phyloP scores from a whole-genome alignment of 2,329 filamentous ascomycete species.

The Dactylellina haptotyla region DNA sequence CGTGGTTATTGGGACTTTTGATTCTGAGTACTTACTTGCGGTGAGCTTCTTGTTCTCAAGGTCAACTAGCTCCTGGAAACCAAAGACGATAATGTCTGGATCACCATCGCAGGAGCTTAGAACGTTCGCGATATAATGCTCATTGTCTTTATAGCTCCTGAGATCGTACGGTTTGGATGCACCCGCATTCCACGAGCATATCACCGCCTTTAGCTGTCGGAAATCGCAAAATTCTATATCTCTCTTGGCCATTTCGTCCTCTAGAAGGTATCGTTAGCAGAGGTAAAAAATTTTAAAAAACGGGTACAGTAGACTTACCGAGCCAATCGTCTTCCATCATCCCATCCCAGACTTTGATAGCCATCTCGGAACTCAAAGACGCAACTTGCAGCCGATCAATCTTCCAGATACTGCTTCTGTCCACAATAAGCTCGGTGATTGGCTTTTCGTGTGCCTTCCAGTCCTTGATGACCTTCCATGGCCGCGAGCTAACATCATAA shows the following conservation, averaged over 20 bases:
- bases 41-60: conserved; percentile 97
- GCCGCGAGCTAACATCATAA: conserved; percentile 83
- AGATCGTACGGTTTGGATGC: conserved; percentile 90
- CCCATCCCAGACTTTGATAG: conserved; percentile 88
- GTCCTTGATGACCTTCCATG: conserved; percentile 91
- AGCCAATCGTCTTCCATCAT: conserved; percentile 93
- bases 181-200: conserved; percentile 97
- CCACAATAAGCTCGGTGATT: conserved; percentile 78
- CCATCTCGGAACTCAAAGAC: conserved; percentile 86
- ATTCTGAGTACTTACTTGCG: conserved; percentile 71
- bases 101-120: conserved; percentile 75
- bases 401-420: conserved; percentile 84
- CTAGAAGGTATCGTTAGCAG: conserved; percentile 61
- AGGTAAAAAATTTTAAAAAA: not conserved
- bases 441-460: conserved; percentile 88
- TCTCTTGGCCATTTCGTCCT: conserved; percentile 83
- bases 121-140: conserved; percentile 81
- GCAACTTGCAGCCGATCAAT: conserved; percentile 85
- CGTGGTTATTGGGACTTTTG: not conserved
- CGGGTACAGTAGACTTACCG: conserved; percentile 63
- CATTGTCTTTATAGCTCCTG: conserved; percentile 75
- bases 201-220: conserved; percentile 78
- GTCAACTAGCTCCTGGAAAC: conserved; percentile 98
- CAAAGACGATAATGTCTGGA: conserved; percentile 92
- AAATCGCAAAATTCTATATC: conserved; percentile 88